Conservation (phyloP, 805 yeast species). For the Wickerhamomyces ciferrii region DNA sequence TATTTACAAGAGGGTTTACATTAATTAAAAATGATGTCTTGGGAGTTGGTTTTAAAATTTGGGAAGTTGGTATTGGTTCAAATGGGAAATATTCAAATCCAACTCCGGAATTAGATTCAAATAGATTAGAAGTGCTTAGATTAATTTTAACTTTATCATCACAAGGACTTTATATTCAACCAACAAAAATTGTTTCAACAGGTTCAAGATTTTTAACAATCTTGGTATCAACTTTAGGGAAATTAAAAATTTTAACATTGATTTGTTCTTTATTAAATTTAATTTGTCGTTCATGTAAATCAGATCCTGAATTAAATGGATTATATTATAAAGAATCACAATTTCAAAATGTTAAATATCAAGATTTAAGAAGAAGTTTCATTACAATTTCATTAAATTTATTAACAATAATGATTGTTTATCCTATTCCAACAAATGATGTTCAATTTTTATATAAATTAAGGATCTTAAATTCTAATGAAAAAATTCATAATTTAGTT, state of each 20-base stretch:
- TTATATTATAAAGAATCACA: constrained; percentile 29
- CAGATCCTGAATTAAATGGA: constrained; percentile 37
- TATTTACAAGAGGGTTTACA: constrained; percentile 57
- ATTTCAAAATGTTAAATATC: constrained; percentile 18
- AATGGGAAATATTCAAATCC: constrained; percentile 26
- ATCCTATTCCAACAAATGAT: constrained; percentile 54
- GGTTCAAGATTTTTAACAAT: constrained; percentile 63
- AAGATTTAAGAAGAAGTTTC: constrained; percentile 38
- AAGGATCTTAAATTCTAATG: constrained; percentile 21
- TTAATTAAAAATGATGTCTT: constrained; percentile 22
- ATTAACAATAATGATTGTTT: constrained; percentile 53
- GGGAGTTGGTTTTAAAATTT: constrained; percentile 38
- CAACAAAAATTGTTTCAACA: constrained; percentile 32
- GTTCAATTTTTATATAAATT: constrained; percentile 28
- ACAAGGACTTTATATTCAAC: constrained; percentile 46
- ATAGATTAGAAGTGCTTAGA: constrained; percentile 63
- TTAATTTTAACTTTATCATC: constrained; percentile 59
- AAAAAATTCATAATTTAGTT: constrained; percentile 40
- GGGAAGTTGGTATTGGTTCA: constrained; percentile 80
- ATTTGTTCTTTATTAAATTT: constrained; percentile 70
- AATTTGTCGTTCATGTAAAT: constrained; percentile 44
- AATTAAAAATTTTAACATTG: constrained; percentile 40
- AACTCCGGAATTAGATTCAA: constrained; percentile 44
- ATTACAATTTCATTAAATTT: constrained; percentile 58
- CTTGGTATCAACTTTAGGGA: constrained; percentile 45